A percentile compares a stretch with the other conserved stretches of the same genome.
Evolutionary conservation across 2,329 filamentous ascomycete species (phyloP).

Genomic region (Lasiodiplodia citricola): DNA sequence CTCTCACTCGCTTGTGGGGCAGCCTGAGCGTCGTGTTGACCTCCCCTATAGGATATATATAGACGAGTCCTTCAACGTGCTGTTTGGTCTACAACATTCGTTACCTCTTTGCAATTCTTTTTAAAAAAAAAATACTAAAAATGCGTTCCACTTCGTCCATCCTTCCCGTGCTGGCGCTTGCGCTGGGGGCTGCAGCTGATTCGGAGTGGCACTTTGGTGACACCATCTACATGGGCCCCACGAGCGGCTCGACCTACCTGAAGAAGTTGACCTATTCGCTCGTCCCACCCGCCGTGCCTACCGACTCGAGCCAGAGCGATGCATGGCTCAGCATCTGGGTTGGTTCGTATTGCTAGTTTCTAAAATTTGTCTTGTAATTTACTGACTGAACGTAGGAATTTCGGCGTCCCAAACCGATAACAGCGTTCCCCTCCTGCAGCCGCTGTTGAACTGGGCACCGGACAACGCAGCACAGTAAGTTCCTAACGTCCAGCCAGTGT

Average conservation of each 20-base stretch:
- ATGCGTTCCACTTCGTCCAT: background rate
- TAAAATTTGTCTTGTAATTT: background rate
- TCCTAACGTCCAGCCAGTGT: background rate
- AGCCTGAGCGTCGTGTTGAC: background rate
- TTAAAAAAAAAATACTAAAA: background rate
- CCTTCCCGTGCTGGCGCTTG: background rate
- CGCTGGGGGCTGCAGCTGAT: background rate
- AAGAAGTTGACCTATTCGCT: conserved; percentile 22
- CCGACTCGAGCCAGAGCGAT: background rate
- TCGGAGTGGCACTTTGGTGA: conserved; percentile 3
- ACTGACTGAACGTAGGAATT: background rate
- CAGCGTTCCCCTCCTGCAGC: background rate
- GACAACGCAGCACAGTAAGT: background rate
- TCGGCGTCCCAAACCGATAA: background rate
- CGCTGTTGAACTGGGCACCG: conserved; percentile 7
- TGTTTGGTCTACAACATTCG: background rate
- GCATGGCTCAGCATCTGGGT: conserved; percentile 16
- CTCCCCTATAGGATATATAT: background rate
- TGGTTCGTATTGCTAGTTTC: conserved; percentile 1
- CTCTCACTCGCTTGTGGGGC: background rate
- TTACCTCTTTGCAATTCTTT: background rate
- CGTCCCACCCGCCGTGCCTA: background rate
- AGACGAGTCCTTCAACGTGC: background rate
- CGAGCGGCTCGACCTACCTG: conserved; percentile 11
- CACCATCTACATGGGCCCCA: conserved; percentile 22